A percentile compares a stretch with the other conserved stretches of the same genome.
These are phyloP conservation scores for Lyophyllum semitale DNA, from an alignment of 768 basidiomycete species.

Conservation along the genomic window DNA sequence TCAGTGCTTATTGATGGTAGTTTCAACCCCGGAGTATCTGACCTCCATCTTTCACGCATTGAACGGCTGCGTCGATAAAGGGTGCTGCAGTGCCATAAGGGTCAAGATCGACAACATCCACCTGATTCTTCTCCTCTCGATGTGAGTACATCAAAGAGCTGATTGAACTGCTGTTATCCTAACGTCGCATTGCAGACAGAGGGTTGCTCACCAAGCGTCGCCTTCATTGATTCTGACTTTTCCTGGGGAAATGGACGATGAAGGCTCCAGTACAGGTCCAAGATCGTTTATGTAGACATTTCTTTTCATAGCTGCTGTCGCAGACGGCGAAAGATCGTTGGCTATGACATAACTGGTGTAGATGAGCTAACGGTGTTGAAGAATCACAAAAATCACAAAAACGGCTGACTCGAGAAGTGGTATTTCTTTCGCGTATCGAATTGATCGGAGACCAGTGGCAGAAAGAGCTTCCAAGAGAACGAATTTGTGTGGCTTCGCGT, in stretches of 20 bases:
- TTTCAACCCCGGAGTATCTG: conserved; percentile 21
- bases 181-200: not conserved
- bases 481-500: conserved; percentile 54
- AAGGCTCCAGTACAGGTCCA: conserved; percentile 27
- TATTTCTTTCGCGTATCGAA: conserved; percentile 97
- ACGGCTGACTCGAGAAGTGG: conserved; percentile 76
- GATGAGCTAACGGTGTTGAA: conserved; percentile 1
- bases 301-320: conserved; percentile 80
- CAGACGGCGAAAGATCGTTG: conserved; percentile 86
- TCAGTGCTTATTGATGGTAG: not conserved
- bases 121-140: conserved; percentile 67
- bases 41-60: conserved; percentile 88
- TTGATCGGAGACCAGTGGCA: conserved; percentile 92
- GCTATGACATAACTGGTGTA: conserved; percentile 81
- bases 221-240: conserved; percentile 87
- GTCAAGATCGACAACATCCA: conserved; percentile 96
- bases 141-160: conserved; percentile 92
- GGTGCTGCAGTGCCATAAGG: conserved; percentile 98
- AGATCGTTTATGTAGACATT: conserved; percentile 86
- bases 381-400: not conserved
- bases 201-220: conserved; percentile 79
- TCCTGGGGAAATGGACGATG: conserved; percentile 24
- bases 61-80: conserved; percentile 94
- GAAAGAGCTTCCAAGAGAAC: conserved; percentile 91
- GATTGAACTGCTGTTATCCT: conserved; percentile 2